Base-by-base conservation (phyloP, 1,284 basidiomycete species). In the Ceratobasidium theobromae region DNA sequence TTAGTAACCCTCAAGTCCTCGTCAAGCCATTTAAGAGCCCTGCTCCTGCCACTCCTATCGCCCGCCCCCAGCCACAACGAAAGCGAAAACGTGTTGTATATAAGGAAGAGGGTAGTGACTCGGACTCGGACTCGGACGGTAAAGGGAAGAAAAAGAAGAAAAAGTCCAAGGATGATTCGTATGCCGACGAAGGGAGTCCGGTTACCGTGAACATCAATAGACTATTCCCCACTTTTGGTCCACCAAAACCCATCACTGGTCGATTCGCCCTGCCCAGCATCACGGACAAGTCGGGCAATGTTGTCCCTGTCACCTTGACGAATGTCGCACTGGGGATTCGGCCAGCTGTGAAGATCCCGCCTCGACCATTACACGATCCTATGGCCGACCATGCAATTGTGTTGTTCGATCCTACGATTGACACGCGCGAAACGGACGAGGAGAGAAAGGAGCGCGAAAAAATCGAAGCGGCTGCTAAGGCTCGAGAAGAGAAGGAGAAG, bases 371-470 rank as follows among this genome's bases (percentile, higher is more conserved):
- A 14, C 90, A 96, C 73, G 95, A 99, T 75, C 97, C 95, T 0
- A 96, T 99, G 91, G 87, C 90, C 64, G 95, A 98, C 73, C 95
- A 97, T 75, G 95, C 97, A 0, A 96, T 99, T 70, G 97, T 99
- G 0, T 79, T 98, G 3, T 99, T 94, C 75, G 96, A 99, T 73
- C 96, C 96, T 0, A 99, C 96, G 0, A 87, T 97, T 51, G 95
- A 99, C 74, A 89, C 91, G 73, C 79, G 87, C 72, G 94, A 96
- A 73, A 93, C 91, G 0, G 89, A 93, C 68, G 90, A 92, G 73
- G 90, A 92, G 76, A 82, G 77, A 75, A 86, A 79, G 75, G 87
- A 84, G 70, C 78, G 87, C 33, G 81, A 86, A 73, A 87, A 86
- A 73, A 84, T 86, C 70, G 89, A 89, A 71, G 86, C 82, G 45